Conservation (phyloP, 164 flowering plant species). For the Houttuynia cordata region DNA sequence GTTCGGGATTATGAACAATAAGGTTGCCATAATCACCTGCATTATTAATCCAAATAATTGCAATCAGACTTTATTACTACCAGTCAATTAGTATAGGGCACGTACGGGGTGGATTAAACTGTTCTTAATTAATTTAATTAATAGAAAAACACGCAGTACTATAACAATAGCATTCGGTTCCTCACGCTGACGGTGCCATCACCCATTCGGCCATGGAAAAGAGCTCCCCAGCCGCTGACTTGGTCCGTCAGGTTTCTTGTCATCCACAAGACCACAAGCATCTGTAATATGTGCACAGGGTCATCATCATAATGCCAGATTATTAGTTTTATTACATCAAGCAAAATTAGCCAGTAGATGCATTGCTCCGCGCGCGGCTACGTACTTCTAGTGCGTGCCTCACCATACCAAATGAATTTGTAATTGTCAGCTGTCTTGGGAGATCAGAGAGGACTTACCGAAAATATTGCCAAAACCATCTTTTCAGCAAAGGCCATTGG, state of each 20-base stretch:
- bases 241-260: conserved; percentile 81
- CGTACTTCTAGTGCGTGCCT: no score
- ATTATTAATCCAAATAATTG: not conserved
- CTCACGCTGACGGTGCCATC: conserved; percentile 93
- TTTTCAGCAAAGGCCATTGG: conserved; percentile 92
- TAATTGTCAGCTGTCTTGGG: not conserved
- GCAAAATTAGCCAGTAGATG: no score
- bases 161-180: no score
- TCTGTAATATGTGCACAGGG: conserved; percentile 23
- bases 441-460: conserved; percentile 36
- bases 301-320: no score
- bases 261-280: conserved; percentile 76
- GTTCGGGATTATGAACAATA: conserved; percentile 82
- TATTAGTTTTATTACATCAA: no score
- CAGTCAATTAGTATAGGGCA: no score
- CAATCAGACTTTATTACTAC: not conserved
- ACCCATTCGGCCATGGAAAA: conserved; percentile 67
- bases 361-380: no score
- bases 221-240: conserved; percentile 81
- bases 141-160: no score
- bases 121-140: no score
- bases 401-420: no score
- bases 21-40: conserved; percentile 81
- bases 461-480: conserved; percentile 57
- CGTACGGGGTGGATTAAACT: no score